Conservation (phyloP, 2,329 filamentous ascomycete species). For the Aaosphaeria arxii region DNA sequence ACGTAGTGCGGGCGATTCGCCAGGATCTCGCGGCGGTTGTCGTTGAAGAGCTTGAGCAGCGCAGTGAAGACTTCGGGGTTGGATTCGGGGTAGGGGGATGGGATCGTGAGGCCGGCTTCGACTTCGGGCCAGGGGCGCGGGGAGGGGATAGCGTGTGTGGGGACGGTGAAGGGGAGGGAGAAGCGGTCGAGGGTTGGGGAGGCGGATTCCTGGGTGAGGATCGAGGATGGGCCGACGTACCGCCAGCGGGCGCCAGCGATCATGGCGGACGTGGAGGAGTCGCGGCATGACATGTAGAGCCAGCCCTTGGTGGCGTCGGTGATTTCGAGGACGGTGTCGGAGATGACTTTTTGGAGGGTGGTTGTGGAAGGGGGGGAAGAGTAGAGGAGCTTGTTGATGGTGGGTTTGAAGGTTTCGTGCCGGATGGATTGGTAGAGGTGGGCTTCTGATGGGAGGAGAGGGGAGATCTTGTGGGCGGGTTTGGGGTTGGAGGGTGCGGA, state of each 20-base stretch:
- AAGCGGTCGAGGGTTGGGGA: background rate
- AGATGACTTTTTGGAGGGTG: constrained; percentile 20
- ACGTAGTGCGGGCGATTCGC: constrained; percentile 20
- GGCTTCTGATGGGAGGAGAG: constrained; percentile 24
- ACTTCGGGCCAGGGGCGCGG: constrained; percentile 26
- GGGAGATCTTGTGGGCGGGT: constrained; percentile 18
- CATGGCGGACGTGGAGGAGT: constrained; percentile 20
- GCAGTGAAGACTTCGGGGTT: constrained; percentile 18
- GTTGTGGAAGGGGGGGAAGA: constrained; percentile 18
- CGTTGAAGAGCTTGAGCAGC: constrained; percentile 19
- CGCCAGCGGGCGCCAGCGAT: constrained; percentile 31
- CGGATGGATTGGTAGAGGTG: constrained; percentile 29
- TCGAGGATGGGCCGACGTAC: constrained; percentile 6
- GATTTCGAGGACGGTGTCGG: constrained; percentile 19
- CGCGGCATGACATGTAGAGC: constrained; percentile 28
- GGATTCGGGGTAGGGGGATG: constrained; percentile 26
- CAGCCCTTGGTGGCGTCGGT: constrained; percentile 14
- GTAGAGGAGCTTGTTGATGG: constrained; percentile 35
- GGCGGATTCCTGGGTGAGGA: constrained; percentile 8
- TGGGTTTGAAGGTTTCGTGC: constrained; percentile 25
- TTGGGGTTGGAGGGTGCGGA: background rate
- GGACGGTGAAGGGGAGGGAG: background rate
- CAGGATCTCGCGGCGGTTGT: constrained; percentile 22
- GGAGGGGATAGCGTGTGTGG: background rate
- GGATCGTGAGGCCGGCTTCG: constrained; percentile 15